Percentiles rank a stretch among this genome's conserved stretches.
phyloP scores from a whole-genome alignment of 2,329 filamentous ascomycete genomes.

The Penicillium sumatraense region DNA sequence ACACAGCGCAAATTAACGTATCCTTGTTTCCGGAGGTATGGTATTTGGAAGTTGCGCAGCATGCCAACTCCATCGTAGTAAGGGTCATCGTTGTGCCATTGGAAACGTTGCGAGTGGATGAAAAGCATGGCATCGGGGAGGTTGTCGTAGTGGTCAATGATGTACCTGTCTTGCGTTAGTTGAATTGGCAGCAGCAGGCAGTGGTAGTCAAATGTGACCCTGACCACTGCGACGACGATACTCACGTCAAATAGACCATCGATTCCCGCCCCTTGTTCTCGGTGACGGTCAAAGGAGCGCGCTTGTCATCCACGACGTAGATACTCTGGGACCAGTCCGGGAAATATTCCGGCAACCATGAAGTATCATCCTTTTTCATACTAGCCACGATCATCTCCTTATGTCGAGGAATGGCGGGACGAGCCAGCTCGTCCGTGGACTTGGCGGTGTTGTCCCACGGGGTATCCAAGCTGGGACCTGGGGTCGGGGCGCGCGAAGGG shows the following conservation, averaged over 20 bases:
- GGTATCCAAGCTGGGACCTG: neutral
- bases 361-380: conserved; percentile 44
- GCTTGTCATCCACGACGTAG: conserved; percentile 59
- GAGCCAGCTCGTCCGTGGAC: conserved; percentile 21
- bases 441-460: conserved; percentile 16
- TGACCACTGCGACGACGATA: neutral
- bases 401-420: conserved; percentile 16
- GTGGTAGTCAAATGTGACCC: neutral
- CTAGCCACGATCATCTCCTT: conserved; percentile 47
- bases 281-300: conserved; percentile 54
- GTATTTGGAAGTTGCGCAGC: conserved; percentile 53
- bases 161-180: conserved; percentile 34
- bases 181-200: neutral
- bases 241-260: conserved; percentile 51
- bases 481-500: conserved; percentile 19
- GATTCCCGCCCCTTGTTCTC: conserved; percentile 49
- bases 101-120: conserved; percentile 45
- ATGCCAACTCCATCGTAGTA: conserved; percentile 57
- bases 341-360: conserved; percentile 45
- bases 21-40: conserved; percentile 54
- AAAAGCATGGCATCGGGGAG: conserved; percentile 48
- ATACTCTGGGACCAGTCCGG: conserved; percentile 58
- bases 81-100: conserved; percentile 58
- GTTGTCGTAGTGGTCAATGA: conserved; percentile 48
- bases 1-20: conserved; percentile 61